Conservation (phyloP, 2,329 filamentous ascomycete species). For the Xylariaceae sp. region DNA sequence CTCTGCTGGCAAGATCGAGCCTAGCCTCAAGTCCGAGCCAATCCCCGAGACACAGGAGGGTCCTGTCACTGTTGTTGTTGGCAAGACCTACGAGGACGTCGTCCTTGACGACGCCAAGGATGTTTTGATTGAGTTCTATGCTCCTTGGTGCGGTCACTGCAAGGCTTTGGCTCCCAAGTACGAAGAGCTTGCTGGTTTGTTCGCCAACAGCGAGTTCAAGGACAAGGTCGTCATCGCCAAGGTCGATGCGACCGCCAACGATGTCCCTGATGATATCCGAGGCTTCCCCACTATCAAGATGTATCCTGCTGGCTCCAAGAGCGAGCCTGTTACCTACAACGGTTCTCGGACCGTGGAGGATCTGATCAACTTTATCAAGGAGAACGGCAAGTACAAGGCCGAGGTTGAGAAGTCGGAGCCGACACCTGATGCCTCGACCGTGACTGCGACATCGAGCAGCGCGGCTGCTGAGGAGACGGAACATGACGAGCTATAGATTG, state of each 20-base stretch:
- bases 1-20: conserved; percentile 79
- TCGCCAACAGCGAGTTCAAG: conserved; percentile 73
- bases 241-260: conserved; percentile 93
- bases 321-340: conserved; percentile 76
- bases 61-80: conserved; percentile 81
- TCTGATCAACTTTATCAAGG: conserved; percentile 84
- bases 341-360: conserved; percentile 89
- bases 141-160: conserved; percentile 99
- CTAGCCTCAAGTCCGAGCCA: conserved; percentile 97
- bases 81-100: conserved; percentile 87
- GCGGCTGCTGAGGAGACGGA: conserved; percentile 45
- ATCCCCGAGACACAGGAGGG: conserved; percentile 92
- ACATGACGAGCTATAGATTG: conserved; percentile 73
- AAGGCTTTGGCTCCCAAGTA: conserved; percentile 96
- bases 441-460: conserved; percentile 46
- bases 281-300: conserved; percentile 99
- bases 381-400: conserved; percentile 88
- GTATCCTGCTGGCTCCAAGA: conserved; percentile 86
- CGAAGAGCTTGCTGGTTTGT: conserved; percentile 79
- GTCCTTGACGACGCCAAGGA: conserved; percentile 95
- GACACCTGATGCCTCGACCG: conserved; percentile 46
- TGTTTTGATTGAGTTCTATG: conserved; percentile 97
- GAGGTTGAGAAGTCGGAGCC: conserved; percentile 59
- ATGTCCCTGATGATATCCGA: conserved; percentile 92
- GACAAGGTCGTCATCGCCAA: conserved; percentile 90